Evolutionary conservation across 441 rosid species (phyloP).

Genomic region (Heliophila coronopifolia): DNA sequence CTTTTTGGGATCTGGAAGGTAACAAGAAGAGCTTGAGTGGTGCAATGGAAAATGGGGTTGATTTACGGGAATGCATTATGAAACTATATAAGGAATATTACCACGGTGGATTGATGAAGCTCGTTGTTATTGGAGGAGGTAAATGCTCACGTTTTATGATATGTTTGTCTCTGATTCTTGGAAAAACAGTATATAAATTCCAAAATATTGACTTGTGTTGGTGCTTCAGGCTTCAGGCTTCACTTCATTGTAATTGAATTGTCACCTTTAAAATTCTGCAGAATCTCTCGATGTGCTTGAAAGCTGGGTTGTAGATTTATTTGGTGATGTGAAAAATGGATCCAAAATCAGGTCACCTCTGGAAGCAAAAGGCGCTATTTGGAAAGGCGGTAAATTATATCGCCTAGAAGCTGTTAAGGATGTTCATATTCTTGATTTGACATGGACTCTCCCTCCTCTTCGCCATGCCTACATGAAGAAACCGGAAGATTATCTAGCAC

Average conservation of each 20-base stretch:
- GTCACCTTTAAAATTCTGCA: slow-evolving; percentile 33
- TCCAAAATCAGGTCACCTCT: slow-evolving; percentile 53
- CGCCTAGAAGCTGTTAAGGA: slow-evolving; percentile 88
- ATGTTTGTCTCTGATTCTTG: slow-evolving; percentile 5
- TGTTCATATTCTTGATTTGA: slow-evolving; percentile 73
- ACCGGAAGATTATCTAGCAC: slow-evolving; percentile 92
- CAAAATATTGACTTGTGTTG: neutral
- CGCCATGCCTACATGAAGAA: slow-evolving; percentile 80
- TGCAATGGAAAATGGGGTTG: slow-evolving; percentile 79
- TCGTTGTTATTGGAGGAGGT: slow-evolving; percentile 98
- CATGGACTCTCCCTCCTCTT: slow-evolving; percentile 90
- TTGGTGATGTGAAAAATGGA: slow-evolving; percentile 58
- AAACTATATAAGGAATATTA: slow-evolving; percentile 62
- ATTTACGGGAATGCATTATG: slow-evolving; percentile 66
- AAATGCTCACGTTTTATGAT: slow-evolving; percentile 25
- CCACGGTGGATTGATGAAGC: slow-evolving; percentile 88
- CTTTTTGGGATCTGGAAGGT: slow-evolving; percentile 45
- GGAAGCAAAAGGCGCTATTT: slow-evolving; percentile 59
- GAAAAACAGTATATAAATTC: neutral
- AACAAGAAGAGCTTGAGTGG: slow-evolving; percentile 85
- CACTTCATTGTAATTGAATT: neutral
- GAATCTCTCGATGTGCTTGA: slow-evolving; percentile 84
- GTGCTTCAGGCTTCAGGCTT: slow-evolving; percentile 8
- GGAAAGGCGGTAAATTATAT: slow-evolving; percentile 73
- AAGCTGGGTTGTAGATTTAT: slow-evolving; percentile 79